These are phyloP conservation scores for Cryphonectria japonica DNA, from an alignment of 2,329 filamentous ascomycete genomes.

Conservation along the genomic window DNA sequence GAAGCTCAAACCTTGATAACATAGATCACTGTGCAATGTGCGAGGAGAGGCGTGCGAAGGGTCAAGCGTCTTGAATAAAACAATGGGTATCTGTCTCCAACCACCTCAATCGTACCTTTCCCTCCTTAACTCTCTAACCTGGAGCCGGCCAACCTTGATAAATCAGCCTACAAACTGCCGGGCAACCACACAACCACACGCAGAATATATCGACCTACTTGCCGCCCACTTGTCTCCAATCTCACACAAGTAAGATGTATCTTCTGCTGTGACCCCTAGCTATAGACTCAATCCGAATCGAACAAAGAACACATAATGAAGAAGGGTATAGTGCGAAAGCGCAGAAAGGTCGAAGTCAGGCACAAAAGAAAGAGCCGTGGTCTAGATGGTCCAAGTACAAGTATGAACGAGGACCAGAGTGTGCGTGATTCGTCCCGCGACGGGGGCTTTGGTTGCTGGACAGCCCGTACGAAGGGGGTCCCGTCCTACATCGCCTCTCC, in stretches of 20 bases:
- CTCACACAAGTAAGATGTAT: not conserved
- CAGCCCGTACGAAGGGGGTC: not conserved
- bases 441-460: not conserved
- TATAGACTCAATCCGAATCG: not conserved
- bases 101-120: not conserved
- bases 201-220: not conserved
- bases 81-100: slow-evolving; percentile 16
- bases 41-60: not conserved
- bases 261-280: not conserved
- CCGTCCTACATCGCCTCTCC: slow-evolving; percentile 22
- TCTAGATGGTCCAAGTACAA: not conserved
- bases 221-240: not conserved
- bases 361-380: not conserved
- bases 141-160: not conserved
- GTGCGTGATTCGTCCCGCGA: not conserved
- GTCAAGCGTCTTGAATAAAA: not conserved
- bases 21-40: not conserved
- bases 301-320: slow-evolving; percentile 1
- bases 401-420: not conserved
- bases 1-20: too few species aligned
- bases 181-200: not conserved
- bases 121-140: not conserved
- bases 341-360: not conserved
- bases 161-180: not conserved
- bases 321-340: slow-evolving; percentile 19